Evolutionary conservation across 163 green algal species (phyloP), one percentile per base, ranked within the genome.

Genomic region (Trebouxiophyceae sp.): DNA sequence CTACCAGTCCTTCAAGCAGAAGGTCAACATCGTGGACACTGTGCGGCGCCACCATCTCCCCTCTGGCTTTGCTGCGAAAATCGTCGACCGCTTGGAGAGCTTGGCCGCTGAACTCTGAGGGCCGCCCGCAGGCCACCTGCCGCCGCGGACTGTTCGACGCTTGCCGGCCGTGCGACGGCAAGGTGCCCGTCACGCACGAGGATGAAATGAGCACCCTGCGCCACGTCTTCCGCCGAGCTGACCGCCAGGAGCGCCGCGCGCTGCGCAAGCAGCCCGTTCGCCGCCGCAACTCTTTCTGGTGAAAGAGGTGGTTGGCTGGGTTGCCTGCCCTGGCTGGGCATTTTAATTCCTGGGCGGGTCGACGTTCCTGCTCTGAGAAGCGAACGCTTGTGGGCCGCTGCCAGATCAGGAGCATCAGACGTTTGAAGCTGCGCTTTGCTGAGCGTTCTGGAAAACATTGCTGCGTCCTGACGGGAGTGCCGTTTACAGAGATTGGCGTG

Each of bases 121-220:
- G 29, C 12, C 23, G 19, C 8, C 5, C 5, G 54, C 64, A 70
- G 64, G 66, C 66, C 16, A 24, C 29, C 31, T 63, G 46, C 47
- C 32, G 66, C 0, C 19, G 22, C 22, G 59, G 63, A 32, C 58
- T 72, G 46, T 67, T 54, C 26, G 20, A 29, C 6, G 27, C 24
- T 2, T n/a, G 8, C 4, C 24, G 32, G 4, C 7, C 12, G n/a
- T 6, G 16, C 3, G 45, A 67, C 24, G 31, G 62, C 26, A 44
- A 50, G 50, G 63, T 75, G 29, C 69, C 69, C 28, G n/a, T 59
- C n/a, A 69, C 69, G 12, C 46, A 75, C 28, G 63, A 70, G 30
- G 63, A 60, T 1, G 46, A 67, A 23, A 75, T 75, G 63, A 71
- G 57, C 50, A 59, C 47, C 0, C 47, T 75, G 57, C 63, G 69